Conservation (phyloP, 1,284 basidiomycete species). For the Gymnopus androsaceus region DNA sequence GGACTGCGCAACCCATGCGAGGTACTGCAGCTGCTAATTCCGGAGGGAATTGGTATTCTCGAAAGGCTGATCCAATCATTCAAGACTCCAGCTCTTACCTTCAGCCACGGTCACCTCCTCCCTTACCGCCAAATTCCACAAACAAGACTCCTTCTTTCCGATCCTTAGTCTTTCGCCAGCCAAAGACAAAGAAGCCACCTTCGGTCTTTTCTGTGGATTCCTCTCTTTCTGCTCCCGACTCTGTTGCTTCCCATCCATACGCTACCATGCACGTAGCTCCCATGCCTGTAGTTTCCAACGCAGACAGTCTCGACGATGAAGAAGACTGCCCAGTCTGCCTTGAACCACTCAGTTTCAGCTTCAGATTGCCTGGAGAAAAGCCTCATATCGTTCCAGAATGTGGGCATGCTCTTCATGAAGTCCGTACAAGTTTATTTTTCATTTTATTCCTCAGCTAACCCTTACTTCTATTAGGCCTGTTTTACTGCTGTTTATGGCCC, state of each 20-base stretch:
- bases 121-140: constrained; percentile 10
- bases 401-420: constrained; percentile 95
- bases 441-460: constrained; percentile 13
- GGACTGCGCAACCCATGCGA: not conserved
- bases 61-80: constrained; percentile 1
- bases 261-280: constrained; percentile 52
- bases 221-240: constrained; percentile 14
- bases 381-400: constrained; percentile 96
- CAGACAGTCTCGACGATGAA: constrained; percentile 68
- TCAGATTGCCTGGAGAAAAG: constrained; percentile 90
- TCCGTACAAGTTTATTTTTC: constrained; percentile 38
- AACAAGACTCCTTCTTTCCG: constrained; percentile 28
- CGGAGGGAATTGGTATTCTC: constrained; percentile 6
- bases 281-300: constrained; percentile 64
- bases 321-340: constrained; percentile 90
- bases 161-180: constrained; percentile 37
- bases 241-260: constrained; percentile 39
- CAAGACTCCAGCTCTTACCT: constrained; percentile 6
- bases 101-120: constrained; percentile 11
- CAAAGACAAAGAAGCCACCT: constrained; percentile 29
- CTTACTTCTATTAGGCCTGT: constrained; percentile 68
- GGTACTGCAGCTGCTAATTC: not conserved
- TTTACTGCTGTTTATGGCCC: constrained; percentile 95
- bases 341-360: constrained; percentile 86
- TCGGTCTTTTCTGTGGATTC: constrained; percentile 42